Percentiles rank a stretch among this genome's conserved stretches.
Conservation (phyloP, 2,329 filamentous ascomycete genomes). For the Fusarium dlaminii region DNA sequence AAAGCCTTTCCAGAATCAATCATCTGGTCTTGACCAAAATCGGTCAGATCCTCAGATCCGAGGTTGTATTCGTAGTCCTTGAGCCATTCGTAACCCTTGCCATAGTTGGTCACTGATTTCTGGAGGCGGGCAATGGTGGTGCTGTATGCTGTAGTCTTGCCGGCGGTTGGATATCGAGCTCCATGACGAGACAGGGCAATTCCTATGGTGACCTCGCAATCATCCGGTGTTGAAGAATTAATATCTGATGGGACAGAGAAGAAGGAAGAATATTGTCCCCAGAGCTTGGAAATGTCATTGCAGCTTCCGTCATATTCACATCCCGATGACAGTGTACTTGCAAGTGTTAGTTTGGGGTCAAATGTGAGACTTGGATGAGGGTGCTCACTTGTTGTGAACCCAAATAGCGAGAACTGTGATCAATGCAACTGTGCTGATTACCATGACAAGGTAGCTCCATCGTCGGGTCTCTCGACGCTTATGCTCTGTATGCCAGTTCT, state of each 20-base stretch:
- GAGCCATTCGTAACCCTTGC: conserved; percentile 74
- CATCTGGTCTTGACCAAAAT: conserved; percentile 74
- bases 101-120: conserved; percentile 63
- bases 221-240: conserved; percentile 65
- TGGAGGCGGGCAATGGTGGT: conserved; percentile 74
- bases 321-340: conserved; percentile 20
- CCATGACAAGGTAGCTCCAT: conserved; percentile 37
- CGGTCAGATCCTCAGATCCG: conserved; percentile 73
- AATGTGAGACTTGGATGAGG: neutral
- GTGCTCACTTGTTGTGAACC: conserved; percentile 33
- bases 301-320: conserved; percentile 55
- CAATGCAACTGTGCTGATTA: conserved; percentile 27
- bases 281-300: conserved; percentile 68
- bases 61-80: conserved; percentile 76
- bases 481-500: conserved; percentile 31
- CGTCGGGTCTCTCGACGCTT: conserved; percentile 30
- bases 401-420: conserved; percentile 29
- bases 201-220: conserved; percentile 82
- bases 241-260: conserved; percentile 78
- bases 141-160: conserved; percentile 73
- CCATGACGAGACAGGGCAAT: conserved; percentile 87
- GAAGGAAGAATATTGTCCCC: conserved; percentile 91
- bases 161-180: conserved; percentile 78
- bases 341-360: neutral
- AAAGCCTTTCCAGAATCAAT: conserved; percentile 80